Conservation (phyloP, 2,329 filamentous ascomycete genomes). For the Aspergillus sojae region DNA sequence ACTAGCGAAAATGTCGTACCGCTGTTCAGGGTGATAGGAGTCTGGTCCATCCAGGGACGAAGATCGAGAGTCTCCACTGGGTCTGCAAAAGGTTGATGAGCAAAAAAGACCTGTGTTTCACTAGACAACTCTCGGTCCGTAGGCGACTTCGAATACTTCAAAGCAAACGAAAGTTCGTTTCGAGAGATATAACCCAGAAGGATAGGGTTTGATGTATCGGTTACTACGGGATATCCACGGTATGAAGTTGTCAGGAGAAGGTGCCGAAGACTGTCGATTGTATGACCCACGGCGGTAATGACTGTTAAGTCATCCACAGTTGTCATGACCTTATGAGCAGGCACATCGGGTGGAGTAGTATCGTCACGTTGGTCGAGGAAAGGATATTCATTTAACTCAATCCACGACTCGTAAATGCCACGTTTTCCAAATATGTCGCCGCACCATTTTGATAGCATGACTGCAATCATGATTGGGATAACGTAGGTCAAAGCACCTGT, state of each 20-base stretch:
- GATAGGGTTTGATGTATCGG: conserved; percentile 73
- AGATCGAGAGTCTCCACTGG: conserved; percentile 79
- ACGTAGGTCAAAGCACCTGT: conserved; percentile 96
- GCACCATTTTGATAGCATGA: conserved; percentile 98
- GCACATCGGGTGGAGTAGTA: conserved; percentile 74
- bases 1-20: conserved; percentile 79
- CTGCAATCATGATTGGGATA: conserved; percentile 96
- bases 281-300: conserved; percentile 84
- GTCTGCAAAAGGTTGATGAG: conserved; percentile 79
- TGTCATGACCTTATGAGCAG: conserved; percentile 89
- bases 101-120: conserved; percentile 80
- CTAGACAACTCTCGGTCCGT: conserved; percentile 56
- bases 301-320: conserved; percentile 86
- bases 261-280: conserved; percentile 71
- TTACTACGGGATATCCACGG: conserved; percentile 90
- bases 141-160: conserved; percentile 62
- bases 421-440: conserved; percentile 90
- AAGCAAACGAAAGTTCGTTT: conserved; percentile 81
- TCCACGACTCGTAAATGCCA: conserved; percentile 98
- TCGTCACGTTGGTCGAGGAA: conserved; percentile 93
- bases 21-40: conserved; percentile 84
- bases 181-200: conserved; percentile 93
- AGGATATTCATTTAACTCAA: conserved; percentile 91
- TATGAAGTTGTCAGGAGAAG: conserved; percentile 75
- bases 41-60: conserved; percentile 98